Percentiles rank a stretch among this genome's conserved stretches.
These are phyloP conservation scores for Cryptosporidium ubiquitum DNA, from an alignment of 169 alveolate species.

Conservation along the genomic window DNA sequence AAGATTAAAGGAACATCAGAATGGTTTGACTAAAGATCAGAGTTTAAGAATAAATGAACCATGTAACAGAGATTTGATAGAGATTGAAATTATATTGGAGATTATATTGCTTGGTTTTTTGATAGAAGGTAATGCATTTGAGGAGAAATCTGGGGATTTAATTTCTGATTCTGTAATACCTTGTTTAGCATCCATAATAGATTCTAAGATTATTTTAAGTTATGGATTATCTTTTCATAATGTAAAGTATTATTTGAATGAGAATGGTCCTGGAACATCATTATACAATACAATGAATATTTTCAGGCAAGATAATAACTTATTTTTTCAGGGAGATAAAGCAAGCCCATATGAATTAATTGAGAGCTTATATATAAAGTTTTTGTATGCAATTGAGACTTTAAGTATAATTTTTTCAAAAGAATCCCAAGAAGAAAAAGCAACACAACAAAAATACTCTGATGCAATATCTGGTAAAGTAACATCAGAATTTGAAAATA, in stretches of 20 bases:
- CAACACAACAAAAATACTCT: neutral
- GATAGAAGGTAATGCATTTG: conserved; percentile 19
- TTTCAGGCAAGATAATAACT: conserved; percentile 34
- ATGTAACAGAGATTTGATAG: conserved; percentile 9
- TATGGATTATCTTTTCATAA: conserved; percentile 41
- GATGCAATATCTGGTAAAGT: neutral
- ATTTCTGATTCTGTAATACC: conserved; percentile 24
- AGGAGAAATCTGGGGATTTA: conserved; percentile 3
- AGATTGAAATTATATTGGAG: conserved; percentile 23
- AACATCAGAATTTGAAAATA: neutral
- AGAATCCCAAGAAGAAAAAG: conserved; percentile 27
- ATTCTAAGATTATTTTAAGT: neutral
- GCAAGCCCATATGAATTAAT: neutral
- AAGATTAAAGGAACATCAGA: neutral
- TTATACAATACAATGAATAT: neutral
- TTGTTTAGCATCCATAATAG: conserved; percentile 32
- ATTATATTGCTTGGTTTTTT: conserved; percentile 50
- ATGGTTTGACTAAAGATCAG: neutral
- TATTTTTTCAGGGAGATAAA: conserved; percentile 69
- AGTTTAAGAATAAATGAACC: neutral
- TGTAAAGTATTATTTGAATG: conserved; percentile 36
- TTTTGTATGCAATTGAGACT: conserved; percentile 16
- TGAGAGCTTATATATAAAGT: conserved; percentile 28
- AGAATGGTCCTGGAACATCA: conserved; percentile 11
- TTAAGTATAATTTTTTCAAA: conserved; percentile 23